Evolutionary conservation across 768 basidiomycete species (phyloP).

Genomic region (Lactifluus volemus): DNA sequence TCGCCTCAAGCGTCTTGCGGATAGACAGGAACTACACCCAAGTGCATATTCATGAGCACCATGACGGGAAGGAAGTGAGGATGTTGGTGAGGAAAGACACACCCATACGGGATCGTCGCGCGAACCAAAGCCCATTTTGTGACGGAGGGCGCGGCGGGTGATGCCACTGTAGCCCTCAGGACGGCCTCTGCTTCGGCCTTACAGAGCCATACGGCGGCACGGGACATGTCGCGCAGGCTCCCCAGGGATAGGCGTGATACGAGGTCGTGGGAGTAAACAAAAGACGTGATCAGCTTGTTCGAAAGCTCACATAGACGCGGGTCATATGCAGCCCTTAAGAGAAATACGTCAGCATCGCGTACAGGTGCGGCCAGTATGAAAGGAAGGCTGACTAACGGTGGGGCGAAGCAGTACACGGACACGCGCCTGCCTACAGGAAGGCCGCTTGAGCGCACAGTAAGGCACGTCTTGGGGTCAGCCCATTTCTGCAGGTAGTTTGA

Average conservation of each 20-base stretch:
- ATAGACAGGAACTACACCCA: conserved; percentile 58
- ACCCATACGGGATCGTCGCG: conserved; percentile 36
- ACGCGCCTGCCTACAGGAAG: conserved; percentile 59
- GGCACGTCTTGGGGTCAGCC: conserved; percentile 73
- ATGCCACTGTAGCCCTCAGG: conserved; percentile 34
- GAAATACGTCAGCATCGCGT: background rate
- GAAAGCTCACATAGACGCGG: conserved; percentile 50
- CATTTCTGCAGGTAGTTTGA: conserved; percentile 52
- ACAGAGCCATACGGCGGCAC: conserved; percentile 73
- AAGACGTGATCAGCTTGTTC: conserved; percentile 58
- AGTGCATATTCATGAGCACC: background rate
- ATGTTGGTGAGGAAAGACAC: background rate
- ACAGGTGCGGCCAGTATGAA: background rate
- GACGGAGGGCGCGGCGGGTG: conserved; percentile 42
- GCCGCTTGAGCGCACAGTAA: conserved; percentile 58
- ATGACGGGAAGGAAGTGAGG: background rate
- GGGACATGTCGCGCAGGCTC: conserved; percentile 64
- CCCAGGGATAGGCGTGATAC: conserved; percentile 74
- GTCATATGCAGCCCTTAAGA: conserved; percentile 50
- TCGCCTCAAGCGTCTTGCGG: conserved; percentile 78
- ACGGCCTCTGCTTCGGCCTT: conserved; percentile 44
- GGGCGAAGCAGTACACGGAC: conserved; percentile 70
- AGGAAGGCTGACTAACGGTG: conserved; percentile 46
- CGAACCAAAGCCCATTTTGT: conserved; percentile 53
- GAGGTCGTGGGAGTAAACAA: conserved; percentile 77